Evolutionary conservation across 2,329 filamentous ascomycete species (phyloP).

Genomic region (Colletotrichum viniferum): DNA sequence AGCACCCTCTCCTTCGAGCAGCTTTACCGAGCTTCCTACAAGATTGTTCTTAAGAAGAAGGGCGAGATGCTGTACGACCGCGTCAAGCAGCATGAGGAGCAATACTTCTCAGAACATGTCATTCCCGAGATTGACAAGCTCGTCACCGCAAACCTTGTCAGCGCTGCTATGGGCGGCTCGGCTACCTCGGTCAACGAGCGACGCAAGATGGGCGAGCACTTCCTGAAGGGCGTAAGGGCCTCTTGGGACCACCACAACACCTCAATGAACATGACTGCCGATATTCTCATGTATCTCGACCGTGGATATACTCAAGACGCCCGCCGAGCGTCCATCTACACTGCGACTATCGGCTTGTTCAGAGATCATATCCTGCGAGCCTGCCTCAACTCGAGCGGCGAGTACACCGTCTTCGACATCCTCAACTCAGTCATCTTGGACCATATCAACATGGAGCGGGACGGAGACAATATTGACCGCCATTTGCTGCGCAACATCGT

Average conservation of each 20-base stretch:
- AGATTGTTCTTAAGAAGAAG: slow-evolving; percentile 88
- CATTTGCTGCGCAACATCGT: slow-evolving; percentile 81
- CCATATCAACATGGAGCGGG: slow-evolving; percentile 89
- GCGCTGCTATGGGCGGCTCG: slow-evolving; percentile 61
- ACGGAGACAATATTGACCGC: slow-evolving; percentile 87
- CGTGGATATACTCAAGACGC: slow-evolving; percentile 77
- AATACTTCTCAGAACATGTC: slow-evolving; percentile 79
- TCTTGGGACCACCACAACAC: slow-evolving; percentile 90
- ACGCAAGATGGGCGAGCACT: slow-evolving; percentile 79
- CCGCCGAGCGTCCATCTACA: slow-evolving; percentile 79
- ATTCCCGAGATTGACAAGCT: slow-evolving; percentile 71
- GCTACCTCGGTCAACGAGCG: slow-evolving; percentile 77
- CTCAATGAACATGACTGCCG: slow-evolving; percentile 95
- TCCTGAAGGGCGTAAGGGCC: slow-evolving; percentile 75
- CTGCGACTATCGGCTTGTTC: slow-evolving; percentile 84
- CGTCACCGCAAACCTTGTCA: slow-evolving; percentile 68
- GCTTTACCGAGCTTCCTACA: slow-evolving; percentile 92
- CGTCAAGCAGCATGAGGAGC: slow-evolving; percentile 80
- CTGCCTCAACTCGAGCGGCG: slow-evolving; percentile 48
- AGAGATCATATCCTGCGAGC: slow-evolving; percentile 82
- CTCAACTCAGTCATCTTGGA: slow-evolving; percentile 85
- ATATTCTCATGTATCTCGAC: slow-evolving; percentile 98
- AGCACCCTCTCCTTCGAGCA: slow-evolving; percentile 92
- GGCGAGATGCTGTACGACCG: slow-evolving; percentile 80
- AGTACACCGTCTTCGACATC: slow-evolving; percentile 69